A percentile compares a stretch with the other conserved stretches of the same genome.
Evolutionary conservation across 192 early-diverging fungal species (phyloP).

Genomic region (Chytriomyces hyalinus): DNA sequence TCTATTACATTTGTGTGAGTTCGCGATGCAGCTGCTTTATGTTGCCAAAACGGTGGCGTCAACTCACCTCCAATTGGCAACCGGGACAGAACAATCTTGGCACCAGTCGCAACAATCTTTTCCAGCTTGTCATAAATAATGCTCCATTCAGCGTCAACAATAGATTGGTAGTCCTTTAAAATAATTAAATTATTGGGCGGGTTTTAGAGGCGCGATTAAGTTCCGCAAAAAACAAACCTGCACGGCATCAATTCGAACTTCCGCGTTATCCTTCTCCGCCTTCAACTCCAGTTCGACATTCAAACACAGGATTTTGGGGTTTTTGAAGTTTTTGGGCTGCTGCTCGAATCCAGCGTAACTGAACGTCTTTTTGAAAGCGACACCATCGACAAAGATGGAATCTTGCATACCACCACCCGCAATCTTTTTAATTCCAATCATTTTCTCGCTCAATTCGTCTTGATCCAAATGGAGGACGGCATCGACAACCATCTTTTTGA

Average conservation of each 20-base stretch:
- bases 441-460: conserved; percentile 90
- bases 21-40: not conserved
- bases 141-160: conserved; percentile 99
- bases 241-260: conserved; percentile 95
- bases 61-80: conserved; percentile 82
- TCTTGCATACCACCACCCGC: conserved; percentile 99
- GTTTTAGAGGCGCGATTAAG: not conserved
- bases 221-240: conserved; percentile 29
- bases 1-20: conserved; percentile 48
- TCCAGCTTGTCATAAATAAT: conserved; percentile 99
- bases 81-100: conserved; percentile 96
- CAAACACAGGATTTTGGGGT: conserved; percentile 89
- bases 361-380: conserved; percentile 99
- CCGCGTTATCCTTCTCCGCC: conserved; percentile 99
- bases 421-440: conserved; percentile 99
- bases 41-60: not conserved
- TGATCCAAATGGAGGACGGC: conserved; percentile 95
- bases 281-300: conserved; percentile 99
- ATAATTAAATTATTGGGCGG: not conserved
- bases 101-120: conserved; percentile 91
- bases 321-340: conserved; percentile 92
- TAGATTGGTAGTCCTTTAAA: conserved; percentile 91
- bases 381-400: conserved; percentile 92
- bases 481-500: conserved; percentile 98
- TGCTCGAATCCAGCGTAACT: conserved; percentile 99